Conservation (phyloP, 2,329 filamentous ascomycete species). For the Colletotrichum sp. region DNA sequence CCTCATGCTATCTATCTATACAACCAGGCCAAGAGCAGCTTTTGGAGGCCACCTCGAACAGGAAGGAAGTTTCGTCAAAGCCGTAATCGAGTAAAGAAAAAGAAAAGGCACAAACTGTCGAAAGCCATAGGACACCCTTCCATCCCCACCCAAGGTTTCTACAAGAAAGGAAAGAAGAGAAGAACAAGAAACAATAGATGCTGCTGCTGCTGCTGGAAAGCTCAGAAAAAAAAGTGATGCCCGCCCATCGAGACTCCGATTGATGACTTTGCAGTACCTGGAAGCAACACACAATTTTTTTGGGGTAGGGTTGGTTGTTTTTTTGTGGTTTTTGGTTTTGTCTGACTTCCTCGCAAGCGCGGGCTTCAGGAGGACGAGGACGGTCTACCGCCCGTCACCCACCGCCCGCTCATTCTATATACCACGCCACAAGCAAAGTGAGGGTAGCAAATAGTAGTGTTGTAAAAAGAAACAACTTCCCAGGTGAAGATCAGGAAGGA, state of each 20-base stretch:
- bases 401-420: constrained; percentile 6
- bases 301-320: neutral
- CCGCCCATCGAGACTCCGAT: neutral
- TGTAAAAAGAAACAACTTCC: constrained; percentile 10
- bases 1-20: constrained; percentile 16
- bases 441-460: constrained; percentile 14
- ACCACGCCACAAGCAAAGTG: constrained; percentile 16
- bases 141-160: neutral
- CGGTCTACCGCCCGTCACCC: neutral
- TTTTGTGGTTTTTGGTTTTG: neutral
- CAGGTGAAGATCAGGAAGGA: neutral
- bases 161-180: neutral
- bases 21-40: neutral
- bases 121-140: neutral
- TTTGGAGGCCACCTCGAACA: neutral
- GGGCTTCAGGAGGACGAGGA: neutral
- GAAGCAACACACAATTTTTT: neutral
- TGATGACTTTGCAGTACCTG: neutral
- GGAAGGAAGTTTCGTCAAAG: neutral
- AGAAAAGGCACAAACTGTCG: neutral
- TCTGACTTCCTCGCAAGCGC: constrained; percentile 4
- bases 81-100: neutral
- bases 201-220: neutral
- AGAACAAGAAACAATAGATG: neutral
- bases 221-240: neutral